These are phyloP conservation scores for Ophiostoma montium DNA, from an alignment of 2,329 filamentous ascomycete species.

Conservation along the genomic window DNA sequence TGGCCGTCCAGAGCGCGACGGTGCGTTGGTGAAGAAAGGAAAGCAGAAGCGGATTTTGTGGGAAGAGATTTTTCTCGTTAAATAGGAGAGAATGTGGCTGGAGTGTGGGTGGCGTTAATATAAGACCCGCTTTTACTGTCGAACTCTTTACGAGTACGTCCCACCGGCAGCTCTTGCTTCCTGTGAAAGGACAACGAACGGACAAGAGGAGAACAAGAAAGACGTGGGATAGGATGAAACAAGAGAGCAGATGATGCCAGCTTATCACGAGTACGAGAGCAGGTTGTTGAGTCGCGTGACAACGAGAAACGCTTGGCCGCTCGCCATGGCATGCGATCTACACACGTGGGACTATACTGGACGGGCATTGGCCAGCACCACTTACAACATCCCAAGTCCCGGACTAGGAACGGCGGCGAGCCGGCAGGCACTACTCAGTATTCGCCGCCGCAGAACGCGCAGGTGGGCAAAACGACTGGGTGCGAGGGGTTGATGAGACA, in stretches of 20 bases:
- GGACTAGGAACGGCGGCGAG: not conserved
- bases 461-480: conserved; percentile 14
- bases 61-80: not conserved
- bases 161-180: too few relatives aligned
- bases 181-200: too few relatives aligned
- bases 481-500: not conserved
- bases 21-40: conserved; percentile 8
- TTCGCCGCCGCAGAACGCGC: conserved; percentile 4
- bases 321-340: conserved; percentile 1
- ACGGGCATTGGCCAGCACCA: conserved; percentile 8
- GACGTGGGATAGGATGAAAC: too few relatives aligned
- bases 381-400: not conserved
- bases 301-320: not conserved
- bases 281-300: too few relatives aligned
- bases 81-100: not conserved
- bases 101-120: not conserved
- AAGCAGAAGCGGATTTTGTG: not conserved
- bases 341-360: conserved; percentile 12
- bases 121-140: too few relatives aligned
- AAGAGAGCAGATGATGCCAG: too few relatives aligned
- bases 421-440: not conserved
- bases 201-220: too few relatives aligned
- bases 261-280: too few relatives aligned
- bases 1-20: conserved; percentile 10
- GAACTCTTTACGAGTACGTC: too few relatives aligned